Percentiles rank a stretch among this genome's conserved stretches.
Evolutionary conservation across 352 stramenopile species (phyloP).

Genomic region (Proteromonas lacertae): DNA sequence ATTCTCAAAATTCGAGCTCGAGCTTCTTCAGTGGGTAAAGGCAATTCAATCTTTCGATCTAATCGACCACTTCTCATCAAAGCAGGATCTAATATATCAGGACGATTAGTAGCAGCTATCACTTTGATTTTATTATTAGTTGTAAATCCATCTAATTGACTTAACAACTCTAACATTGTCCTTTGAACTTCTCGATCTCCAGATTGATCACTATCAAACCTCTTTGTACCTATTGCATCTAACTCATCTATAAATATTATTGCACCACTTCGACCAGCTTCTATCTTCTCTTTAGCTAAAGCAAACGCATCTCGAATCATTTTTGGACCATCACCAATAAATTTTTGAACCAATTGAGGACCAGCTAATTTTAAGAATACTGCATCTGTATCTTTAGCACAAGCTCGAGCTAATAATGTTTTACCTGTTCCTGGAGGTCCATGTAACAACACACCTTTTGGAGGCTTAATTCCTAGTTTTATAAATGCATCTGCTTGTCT

Average conservation of each 20-base stretch:
- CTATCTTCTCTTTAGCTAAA: constrained; percentile 54
- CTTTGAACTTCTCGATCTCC: constrained; percentile 80
- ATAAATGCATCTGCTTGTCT: constrained; percentile 90
- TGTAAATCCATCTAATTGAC: too few relatives aligned
- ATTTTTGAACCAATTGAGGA: constrained; percentile 88
- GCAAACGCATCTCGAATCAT: constrained; percentile 91
- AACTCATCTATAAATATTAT: constrained; percentile 99
- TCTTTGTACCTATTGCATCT: constrained; percentile 90
- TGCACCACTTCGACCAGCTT: constrained; percentile 41
- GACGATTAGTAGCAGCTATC: constrained; percentile 86
- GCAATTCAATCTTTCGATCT: constrained; percentile 76
- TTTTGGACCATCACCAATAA: constrained; percentile 92
- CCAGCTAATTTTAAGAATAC: constrained; percentile 92
- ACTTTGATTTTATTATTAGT: constrained; percentile 94
- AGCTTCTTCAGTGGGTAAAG: constrained; percentile 77
- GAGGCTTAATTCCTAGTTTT: constrained; percentile 36
- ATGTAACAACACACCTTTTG: constrained; percentile 83
- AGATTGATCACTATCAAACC: constrained; percentile 50
- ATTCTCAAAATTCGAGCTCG: constrained; percentile 79
- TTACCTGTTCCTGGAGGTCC: constrained; percentile 78
- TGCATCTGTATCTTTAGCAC: constrained; percentile 83
- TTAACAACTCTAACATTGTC: constrained; percentile 96
- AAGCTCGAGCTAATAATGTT: constrained; percentile 80
- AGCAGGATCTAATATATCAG: too few relatives aligned
- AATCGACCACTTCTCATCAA: constrained; percentile 48